A percentile compares a stretch with the other conserved stretches of the same genome.
Evolutionary conservation across 805 yeast species (phyloP).

Genomic region (Lachancea kluyveri): DNA sequence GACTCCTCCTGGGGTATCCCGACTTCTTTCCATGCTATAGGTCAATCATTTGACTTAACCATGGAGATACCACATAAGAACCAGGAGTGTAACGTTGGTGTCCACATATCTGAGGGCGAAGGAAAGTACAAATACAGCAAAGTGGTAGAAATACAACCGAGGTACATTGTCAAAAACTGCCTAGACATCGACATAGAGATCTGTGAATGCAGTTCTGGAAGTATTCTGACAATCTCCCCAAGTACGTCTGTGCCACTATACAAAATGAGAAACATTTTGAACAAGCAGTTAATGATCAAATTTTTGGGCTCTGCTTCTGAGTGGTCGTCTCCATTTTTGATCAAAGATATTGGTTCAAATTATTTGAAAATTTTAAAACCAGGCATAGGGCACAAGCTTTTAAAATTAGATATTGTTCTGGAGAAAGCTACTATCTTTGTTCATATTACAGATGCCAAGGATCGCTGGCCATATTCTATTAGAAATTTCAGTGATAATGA

Average conservation of each 20-base stretch:
- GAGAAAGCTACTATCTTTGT: constrained; percentile 80
- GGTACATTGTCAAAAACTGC: constrained; percentile 68
- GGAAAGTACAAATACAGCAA: constrained; percentile 77
- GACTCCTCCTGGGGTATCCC: constrained; percentile 70
- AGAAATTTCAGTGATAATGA: constrained; percentile 86
- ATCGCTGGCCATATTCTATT: constrained; percentile 88
- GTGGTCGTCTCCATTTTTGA: constrained; percentile 86
- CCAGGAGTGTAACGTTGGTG: constrained; percentile 68
- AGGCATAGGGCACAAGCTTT: constrained; percentile 58
- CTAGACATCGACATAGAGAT: constrained; percentile 51
- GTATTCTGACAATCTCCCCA: constrained; percentile 39
- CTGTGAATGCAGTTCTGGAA: constrained; percentile 62
- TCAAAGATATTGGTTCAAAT: constrained; percentile 78
- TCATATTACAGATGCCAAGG: constrained; percentile 62
- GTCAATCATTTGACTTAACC: constrained; percentile 60
- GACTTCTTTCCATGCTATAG: constrained; percentile 83
- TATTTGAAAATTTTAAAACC: constrained; percentile 63
- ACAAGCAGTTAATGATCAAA: constrained; percentile 57
- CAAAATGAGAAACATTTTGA: constrained; percentile 44
- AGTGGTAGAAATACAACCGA: constrained; percentile 73
- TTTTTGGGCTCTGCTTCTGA: constrained; percentile 49
- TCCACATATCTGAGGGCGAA: constrained; percentile 71
- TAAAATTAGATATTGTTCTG: constrained; percentile 67
- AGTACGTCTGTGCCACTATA: constrained; percentile 53
- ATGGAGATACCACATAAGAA: constrained; percentile 44